Evolutionary conservation across 2,329 filamentous ascomycete species (phyloP).

Genomic region (Leptographium lundbergii): DNA sequence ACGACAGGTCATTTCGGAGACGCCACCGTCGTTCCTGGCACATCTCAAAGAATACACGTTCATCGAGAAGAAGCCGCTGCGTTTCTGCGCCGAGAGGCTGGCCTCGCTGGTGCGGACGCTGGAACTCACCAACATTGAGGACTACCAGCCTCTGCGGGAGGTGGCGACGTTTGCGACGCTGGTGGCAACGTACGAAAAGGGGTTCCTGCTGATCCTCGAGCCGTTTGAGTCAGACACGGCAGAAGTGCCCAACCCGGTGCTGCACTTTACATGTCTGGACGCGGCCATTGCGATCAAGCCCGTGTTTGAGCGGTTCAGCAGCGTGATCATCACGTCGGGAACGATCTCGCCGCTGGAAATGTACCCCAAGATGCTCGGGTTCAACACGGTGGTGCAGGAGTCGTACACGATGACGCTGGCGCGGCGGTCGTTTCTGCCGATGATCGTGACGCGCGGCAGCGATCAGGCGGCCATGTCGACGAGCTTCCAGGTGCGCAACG

Average conservation of each 20-base stretch:
- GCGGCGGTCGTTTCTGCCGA: constrained; percentile 85
- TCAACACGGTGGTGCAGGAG: constrained; percentile 84
- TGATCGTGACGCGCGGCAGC: constrained; percentile 92
- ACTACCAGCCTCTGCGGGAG: constrained; percentile 93
- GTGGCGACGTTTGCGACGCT: constrained; percentile 95
- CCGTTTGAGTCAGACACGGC: constrained; percentile 83
- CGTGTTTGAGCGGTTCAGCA: constrained; percentile 93
- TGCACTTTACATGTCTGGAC: constrained; percentile 94
- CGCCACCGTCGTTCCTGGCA: constrained; percentile 80
- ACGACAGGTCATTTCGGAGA: constrained; percentile 92
- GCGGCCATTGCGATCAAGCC: constrained; percentile 97
- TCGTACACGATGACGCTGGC: constrained; percentile 97
- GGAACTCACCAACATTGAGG: constrained; percentile 94
- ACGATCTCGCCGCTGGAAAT: constrained; percentile 96
- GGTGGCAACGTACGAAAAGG: constrained; percentile 92
- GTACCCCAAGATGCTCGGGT: constrained; percentile 98
- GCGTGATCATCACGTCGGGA: constrained; percentile 95
- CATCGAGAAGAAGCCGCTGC: constrained; percentile 88
- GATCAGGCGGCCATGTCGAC: constrained; percentile 91
- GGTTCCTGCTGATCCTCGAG: constrained; percentile 91
- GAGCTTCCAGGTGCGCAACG: constrained; percentile 88
- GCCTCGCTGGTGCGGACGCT: constrained; percentile 90
- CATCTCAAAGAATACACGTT: constrained; percentile 94
- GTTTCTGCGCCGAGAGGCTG: constrained; percentile 88
- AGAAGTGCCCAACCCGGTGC: constrained; percentile 64